Conservation (phyloP, 2,329 filamentous ascomycete genomes). For the Teratosphaeria pseudoeucalypti region DNA sequence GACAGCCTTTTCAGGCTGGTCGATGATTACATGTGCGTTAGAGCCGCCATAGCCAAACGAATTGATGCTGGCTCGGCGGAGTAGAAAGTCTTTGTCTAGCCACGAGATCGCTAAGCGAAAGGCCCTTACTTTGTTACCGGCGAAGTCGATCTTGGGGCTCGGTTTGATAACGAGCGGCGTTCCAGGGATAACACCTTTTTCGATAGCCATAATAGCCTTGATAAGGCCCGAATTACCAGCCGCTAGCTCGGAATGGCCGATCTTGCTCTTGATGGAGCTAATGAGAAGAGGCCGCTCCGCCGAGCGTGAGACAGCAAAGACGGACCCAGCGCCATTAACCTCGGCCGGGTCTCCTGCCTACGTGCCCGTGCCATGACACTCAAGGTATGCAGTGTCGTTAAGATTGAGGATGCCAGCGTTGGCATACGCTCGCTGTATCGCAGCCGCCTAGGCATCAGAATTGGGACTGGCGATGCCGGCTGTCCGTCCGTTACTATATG, state of each 20-base stretch:
- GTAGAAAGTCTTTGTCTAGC: background rate
- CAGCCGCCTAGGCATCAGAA: conserved; percentile 1
- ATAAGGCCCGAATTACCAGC: background rate
- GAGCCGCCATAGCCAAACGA: background rate
- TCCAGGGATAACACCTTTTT: background rate
- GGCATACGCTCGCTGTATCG: background rate
- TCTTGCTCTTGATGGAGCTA: background rate
- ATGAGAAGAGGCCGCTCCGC: background rate
- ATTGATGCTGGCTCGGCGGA: background rate
- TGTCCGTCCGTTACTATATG: too few species aligned
- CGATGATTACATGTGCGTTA: background rate
- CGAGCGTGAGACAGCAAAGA: background rate
- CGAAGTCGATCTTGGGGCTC: background rate
- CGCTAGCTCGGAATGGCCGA: background rate
- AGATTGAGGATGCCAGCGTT: background rate
- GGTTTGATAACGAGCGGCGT: background rate
- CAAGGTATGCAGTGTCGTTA: background rate
- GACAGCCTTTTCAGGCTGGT: background rate
- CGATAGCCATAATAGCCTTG: background rate
- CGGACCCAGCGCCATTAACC: background rate
- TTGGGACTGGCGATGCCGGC: conserved; percentile 4
- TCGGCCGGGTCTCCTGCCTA: background rate
- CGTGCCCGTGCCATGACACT: background rate
- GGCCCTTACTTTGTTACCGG: background rate
- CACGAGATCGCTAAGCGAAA: background rate